These are phyloP conservation scores for Umbellularia californica DNA, from an alignment of 164 flowering plant genomes.

Conservation along the genomic window DNA sequence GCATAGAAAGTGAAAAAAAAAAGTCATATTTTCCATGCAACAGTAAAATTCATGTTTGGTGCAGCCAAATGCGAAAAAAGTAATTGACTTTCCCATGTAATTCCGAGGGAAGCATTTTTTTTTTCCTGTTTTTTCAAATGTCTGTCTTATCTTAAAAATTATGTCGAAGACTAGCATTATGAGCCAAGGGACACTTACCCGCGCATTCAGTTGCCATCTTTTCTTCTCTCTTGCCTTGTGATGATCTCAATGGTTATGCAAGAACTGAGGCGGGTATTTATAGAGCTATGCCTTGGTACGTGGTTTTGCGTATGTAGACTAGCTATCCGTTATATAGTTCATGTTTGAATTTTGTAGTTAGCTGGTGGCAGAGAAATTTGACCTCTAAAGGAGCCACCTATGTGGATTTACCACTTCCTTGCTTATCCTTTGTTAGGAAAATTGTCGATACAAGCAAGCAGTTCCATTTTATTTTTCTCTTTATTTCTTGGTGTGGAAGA, in stretches of 20 bases:
- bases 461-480: no score
- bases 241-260: no score
- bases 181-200: neutral
- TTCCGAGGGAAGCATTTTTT: no score
- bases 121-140: neutral
- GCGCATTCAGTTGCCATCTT: no score
- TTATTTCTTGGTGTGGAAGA: no score
- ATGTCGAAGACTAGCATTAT: neutral
- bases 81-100: neutral
- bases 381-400: no score
- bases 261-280: neutral
- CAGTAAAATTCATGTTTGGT: neutral
- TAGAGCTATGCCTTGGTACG: neutral
- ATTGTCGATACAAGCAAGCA: no score
- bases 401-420: no score
- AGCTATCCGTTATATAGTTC: neutral
- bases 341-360: neutral
- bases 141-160: neutral
- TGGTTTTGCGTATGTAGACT: neutral
- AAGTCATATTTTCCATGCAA: no score
- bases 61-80: neutral
- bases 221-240: no score
- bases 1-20: no score
- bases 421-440: neutral
- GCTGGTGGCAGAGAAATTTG: neutral